Conservation (phyloP, 345 rosid genomes). For the Sisymbrium altissimum region DNA sequence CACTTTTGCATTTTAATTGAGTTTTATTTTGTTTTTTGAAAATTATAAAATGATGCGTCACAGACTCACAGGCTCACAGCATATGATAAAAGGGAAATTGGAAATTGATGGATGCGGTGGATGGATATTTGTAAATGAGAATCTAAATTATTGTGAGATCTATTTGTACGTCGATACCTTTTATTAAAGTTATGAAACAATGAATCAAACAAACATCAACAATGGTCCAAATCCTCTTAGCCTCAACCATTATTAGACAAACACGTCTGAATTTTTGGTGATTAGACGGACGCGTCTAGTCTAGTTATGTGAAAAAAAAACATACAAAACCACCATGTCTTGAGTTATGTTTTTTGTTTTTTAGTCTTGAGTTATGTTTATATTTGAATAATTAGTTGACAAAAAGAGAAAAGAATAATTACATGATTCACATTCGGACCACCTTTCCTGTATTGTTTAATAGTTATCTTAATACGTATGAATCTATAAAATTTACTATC, state of each 20-base stretch:
- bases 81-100: not conserved
- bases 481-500: not conserved
- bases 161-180: not conserved
- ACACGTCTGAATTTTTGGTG: not conserved
- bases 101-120: not conserved
- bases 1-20: not conserved
- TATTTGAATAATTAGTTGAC: not conserved
- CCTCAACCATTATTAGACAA: slow-evolving; percentile 2
- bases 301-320: not conserved
- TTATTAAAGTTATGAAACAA: not conserved
- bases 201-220: slow-evolving; percentile 1
- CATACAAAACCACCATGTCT: not conserved
- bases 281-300: not conserved
- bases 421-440: not conserved
- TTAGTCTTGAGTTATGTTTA: not conserved
- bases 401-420: no score
- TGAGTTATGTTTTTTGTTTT: not conserved
- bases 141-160: not conserved
- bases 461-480: not conserved
- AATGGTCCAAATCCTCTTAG: not conserved
- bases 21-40: not conserved
- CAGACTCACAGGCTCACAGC: not conserved
- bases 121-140: not conserved
- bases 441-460: not conserved
- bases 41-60: not conserved